phyloP scores from a whole-genome alignment of 768 basidiomycete species.

The Pleurotus eryngii region DNA sequence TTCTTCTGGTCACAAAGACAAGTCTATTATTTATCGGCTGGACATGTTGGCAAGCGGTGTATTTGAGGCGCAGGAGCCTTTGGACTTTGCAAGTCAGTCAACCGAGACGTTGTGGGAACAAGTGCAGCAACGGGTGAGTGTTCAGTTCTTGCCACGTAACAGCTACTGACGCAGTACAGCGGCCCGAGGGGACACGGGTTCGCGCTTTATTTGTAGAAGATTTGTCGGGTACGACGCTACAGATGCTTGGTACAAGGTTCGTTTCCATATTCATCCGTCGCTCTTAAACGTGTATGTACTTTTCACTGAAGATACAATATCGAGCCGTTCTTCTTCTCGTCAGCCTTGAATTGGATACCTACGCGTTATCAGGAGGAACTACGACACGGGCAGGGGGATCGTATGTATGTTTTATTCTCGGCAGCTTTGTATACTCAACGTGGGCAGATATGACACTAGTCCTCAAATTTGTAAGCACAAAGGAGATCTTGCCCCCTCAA shows the following conservation, averaged over 20 bases:
- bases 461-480: constrained; percentile 1
- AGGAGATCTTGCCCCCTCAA: neutral
- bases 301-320: constrained; percentile 42
- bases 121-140: constrained; percentile 27
- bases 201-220: constrained; percentile 52
- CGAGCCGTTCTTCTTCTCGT: constrained; percentile 68
- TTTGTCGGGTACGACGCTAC: constrained; percentile 48
- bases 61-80: constrained; percentile 18
- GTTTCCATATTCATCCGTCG: constrained; percentile 6
- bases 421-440: neutral
- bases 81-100: constrained; percentile 18
- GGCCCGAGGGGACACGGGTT: constrained; percentile 36
- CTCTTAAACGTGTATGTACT: neutral
- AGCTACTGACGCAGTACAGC: constrained; percentile 15
- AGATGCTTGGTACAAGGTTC: constrained; percentile 60
- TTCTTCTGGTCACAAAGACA: constrained; percentile 8
- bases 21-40: constrained; percentile 33
- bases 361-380: constrained; percentile 57
- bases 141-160: neutral
- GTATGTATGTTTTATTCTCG: constrained; percentile 26
- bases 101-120: constrained; percentile 30
- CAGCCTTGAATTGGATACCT: constrained; percentile 65
- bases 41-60: constrained; percentile 35
- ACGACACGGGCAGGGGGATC: constrained; percentile 27
- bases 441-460: neutral